These are phyloP conservation scores for Tolypocladium paradoxum DNA, from an alignment of 2,329 filamentous ascomycete species.

Conservation along the genomic window DNA sequence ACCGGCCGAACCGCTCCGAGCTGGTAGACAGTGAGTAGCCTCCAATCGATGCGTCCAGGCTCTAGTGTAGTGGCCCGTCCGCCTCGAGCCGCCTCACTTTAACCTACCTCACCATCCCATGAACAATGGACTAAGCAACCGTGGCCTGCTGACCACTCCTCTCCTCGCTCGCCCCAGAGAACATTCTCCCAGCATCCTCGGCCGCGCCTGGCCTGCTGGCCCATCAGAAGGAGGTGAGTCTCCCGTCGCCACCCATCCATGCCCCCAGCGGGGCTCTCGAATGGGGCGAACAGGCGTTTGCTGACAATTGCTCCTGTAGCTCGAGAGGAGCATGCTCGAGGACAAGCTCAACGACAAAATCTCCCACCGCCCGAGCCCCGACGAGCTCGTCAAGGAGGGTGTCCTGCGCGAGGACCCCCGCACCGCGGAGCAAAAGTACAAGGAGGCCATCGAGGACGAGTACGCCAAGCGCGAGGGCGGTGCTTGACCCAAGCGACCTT, in stretches of 20 bases:
- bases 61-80: background rate
- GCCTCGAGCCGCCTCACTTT: background rate
- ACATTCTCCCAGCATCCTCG: conserved; percentile 72
- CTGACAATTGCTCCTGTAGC: conserved; percentile 22
- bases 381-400: conserved; percentile 67
- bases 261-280: background rate
- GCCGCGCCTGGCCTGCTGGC: conserved; percentile 72
- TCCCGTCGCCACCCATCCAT: background rate
- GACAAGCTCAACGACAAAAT: conserved; percentile 84
- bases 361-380: conserved; percentile 62
- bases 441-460: conserved; percentile 52
- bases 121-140: background rate
- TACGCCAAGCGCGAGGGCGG: conserved; percentile 54
- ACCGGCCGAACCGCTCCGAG: conserved; percentile 64
- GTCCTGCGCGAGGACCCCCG: conserved; percentile 63
- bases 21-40: conserved; percentile 61
- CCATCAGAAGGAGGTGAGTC: conserved; percentile 59
- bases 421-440: conserved; percentile 44
- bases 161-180: conserved; percentile 40
- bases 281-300: background rate
- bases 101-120: background rate
- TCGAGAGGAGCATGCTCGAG: conserved; percentile 79
- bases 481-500: conserved; percentile 27
- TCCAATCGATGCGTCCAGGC: background rate
- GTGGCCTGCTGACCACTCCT: background rate